Percentiles rank a stretch among this genome's conserved stretches.
phyloP scores from a whole-genome alignment of 2,329 filamentous ascomycete genomes.

The Pyricularia grisea region DNA sequence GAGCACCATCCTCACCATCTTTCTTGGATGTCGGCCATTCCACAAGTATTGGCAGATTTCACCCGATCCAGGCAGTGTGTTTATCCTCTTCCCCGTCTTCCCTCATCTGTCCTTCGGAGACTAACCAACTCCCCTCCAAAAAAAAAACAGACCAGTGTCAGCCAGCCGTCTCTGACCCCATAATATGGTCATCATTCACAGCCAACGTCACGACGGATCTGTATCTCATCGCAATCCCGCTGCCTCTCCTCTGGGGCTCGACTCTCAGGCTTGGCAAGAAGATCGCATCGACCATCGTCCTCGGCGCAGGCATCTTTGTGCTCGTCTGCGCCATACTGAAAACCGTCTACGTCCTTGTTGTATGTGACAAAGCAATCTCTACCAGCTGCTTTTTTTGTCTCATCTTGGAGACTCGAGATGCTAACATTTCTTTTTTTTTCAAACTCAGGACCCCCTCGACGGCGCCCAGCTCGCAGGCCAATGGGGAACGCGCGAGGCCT shows the following conservation, averaged over 20 bases:
- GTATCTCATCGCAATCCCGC: constrained; percentile 44
- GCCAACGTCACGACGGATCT: constrained; percentile 41
- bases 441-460: constrained; percentile 18
- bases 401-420: not conserved
- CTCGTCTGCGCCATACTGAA: constrained; percentile 23
- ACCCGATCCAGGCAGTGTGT: constrained; percentile 28
- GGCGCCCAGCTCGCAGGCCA: constrained; percentile 22
- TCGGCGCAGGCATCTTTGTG: constrained; percentile 25
- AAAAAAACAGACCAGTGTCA: constrained; percentile 31
- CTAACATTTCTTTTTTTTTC: not conserved
- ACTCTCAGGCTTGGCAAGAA: constrained; percentile 22
- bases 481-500: constrained; percentile 27
- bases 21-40: constrained; percentile 25
- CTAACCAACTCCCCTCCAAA: not conserved
- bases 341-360: constrained; percentile 21
- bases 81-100: not conserved
- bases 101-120: not conserved
- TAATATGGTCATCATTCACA: constrained; percentile 34
- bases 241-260: constrained; percentile 31
- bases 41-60: constrained; percentile 31
- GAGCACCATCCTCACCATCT: constrained; percentile 19
- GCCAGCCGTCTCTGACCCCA: constrained; percentile 19
- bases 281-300: constrained; percentile 21
- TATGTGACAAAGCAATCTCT: constrained; percentile 12
- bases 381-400: not conserved